Evolutionary conservation across 768 basidiomycete genomes (phyloP), one percentile per base, ranked within the genome.

Genomic region (Tylopilus plumbeoviolaceoides): DNA sequence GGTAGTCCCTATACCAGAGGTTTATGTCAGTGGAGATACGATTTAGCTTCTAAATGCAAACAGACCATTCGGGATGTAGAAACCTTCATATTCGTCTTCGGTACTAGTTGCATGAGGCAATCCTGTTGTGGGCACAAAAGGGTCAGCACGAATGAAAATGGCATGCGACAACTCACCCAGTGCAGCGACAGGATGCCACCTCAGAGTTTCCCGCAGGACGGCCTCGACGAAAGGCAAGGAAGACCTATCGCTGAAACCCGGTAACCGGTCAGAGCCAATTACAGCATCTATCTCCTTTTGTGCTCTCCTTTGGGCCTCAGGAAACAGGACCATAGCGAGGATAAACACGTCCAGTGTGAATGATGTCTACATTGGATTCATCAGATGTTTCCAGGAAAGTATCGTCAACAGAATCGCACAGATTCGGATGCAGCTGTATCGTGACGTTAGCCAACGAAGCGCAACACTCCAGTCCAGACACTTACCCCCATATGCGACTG

Each of bases 291-390:
- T 60, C 55, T 67, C 66, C 28, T 52, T 51, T 23, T 66, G 66
- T 21, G 59, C 64, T 48, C 45, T 62, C 41, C 23, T 53, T 41
- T 62, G 64, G 5, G 38, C 59, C 17, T 60, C 62, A 5, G 66
- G 67, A n/a, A 57, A 62, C 44, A 67, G 47, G 31, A 63, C 56
- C 66, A 67, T 67, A 10, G 62, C 56, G 14, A 68, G 67, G n/a
- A 68, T 23, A 48, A 68, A 64, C 12, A 65, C 50, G 0, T 54
- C 44, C 44, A 66, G 44, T 15, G 42, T 55, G 17, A 42, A 50
- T 9, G 64, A 57, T 20, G 66, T 68, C 65, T 67, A 18, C 17
- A 40, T 39, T 35, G 1, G 20, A 30, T 2, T 28, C 12, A 17
- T 59, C 11, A 56, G 38, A 23, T 49, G n/a, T 44, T 36, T 23